Evolutionary conservation across 441 rosid species (phyloP), one percentile per base, ranked within the genome.

Genomic region (Corymbia calophylla): DNA sequence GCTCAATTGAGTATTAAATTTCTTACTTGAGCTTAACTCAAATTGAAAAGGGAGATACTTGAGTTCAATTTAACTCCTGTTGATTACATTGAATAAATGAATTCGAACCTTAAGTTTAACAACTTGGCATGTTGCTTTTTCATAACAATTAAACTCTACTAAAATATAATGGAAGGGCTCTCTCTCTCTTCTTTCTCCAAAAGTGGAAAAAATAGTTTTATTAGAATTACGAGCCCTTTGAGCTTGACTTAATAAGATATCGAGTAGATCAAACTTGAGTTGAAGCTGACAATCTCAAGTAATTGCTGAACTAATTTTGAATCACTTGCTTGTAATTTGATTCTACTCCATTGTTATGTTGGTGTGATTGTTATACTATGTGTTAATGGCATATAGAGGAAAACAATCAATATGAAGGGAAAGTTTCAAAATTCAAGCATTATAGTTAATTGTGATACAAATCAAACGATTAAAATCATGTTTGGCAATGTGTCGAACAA

Each of bases 311-410:
- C 0, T 0, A 56, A 21, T 56, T n/a, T 66, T 31, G 12, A 66
- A 2, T 1, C 16, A 16, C 1, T 66, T 0, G 1, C 1, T 0
- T 15, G 17, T 66, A 16, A 8, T 66, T 16, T 31, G 39, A 66
- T 3, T 66, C 39, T 4, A 16, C 0, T 66, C 5, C 0, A 8
- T 66, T 4, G 4, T 6, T 16, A 9, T 3, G 1, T 66, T 4
- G 4, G 12, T 16, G 19, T 7, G 1, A 64, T 64, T 1, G 0
- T n/a, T n/a, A 13, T 58, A 15, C 0, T 19, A 8, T 0, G 1
- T 16, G 35, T 31, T 0, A 66, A 66, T 66, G 3, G 0, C 1
- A 66, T 6, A 4, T 16, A 66, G 0, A 8, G 0, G 5, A 31
- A 66, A 2, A 66, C 19, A 66, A 16, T 16, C 3, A 31, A 15